Conservation (phyloP, 2,329 filamentous ascomycete genomes). For the Decorospora gaudefroyi region DNA sequence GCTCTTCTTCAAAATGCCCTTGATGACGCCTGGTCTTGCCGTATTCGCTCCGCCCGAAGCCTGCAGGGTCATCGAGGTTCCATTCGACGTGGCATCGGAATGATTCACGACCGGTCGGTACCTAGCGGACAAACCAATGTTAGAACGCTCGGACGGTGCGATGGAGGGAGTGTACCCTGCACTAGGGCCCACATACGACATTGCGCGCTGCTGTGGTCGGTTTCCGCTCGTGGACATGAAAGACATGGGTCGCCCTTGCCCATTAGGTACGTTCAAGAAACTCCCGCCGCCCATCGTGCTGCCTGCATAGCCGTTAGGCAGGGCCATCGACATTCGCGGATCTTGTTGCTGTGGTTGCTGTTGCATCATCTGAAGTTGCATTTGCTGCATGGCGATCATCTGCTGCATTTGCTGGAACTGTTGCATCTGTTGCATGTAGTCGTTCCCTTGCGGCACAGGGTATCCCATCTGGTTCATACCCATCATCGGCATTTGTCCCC, state of each 20-base stretch:
- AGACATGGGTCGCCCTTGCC: conserved; percentile 54
- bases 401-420: conserved; percentile 67
- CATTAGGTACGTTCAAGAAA: conserved; percentile 36
- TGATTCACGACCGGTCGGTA: conserved; percentile 80
- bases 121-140: conserved; percentile 83
- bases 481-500: conserved; percentile 35
- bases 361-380: conserved; percentile 66
- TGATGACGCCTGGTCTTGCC: conserved; percentile 27
- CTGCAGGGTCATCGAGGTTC: conserved; percentile 42
- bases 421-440: conserved; percentile 86
- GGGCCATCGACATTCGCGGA: conserved; percentile 31
- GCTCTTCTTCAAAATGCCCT: conserved; percentile 43
- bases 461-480: conserved; percentile 39
- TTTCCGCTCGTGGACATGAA: conserved; percentile 50
- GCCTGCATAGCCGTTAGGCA: conserved; percentile 27
- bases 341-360: conserved; percentile 40
- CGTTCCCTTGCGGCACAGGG: conserved; percentile 76
- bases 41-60: conserved; percentile 33
- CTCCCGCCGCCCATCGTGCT: conserved; percentile 31
- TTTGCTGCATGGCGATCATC: conserved; percentile 42
- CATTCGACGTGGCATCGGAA: conserved; percentile 36
- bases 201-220: conserved; percentile 52
- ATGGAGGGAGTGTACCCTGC: conserved; percentile 82
- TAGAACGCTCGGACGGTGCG: conserved; percentile 93
- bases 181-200: conserved; percentile 35